Evolutionary conservation across 768 basidiomycete species (phyloP), one percentile per base, ranked within the genome.

Genomic region (Ephemerocybe angulata): DNA sequence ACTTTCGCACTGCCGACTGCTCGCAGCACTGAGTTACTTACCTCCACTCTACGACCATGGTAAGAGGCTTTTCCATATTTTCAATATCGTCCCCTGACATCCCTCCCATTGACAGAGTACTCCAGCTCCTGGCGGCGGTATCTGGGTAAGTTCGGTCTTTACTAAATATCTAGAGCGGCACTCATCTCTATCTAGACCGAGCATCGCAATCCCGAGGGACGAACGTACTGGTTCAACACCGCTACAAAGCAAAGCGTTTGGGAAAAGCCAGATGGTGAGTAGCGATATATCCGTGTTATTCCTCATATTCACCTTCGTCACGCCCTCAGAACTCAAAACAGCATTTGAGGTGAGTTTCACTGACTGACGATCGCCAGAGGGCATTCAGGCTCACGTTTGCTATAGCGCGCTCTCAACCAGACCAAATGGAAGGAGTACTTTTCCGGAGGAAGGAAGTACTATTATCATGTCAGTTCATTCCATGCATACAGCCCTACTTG

Each of bases 391-490:
- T 42, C 27, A 44, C 21, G 4, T 41, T 42, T 42, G 15, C 56
- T 53, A 21, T 62, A 95, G 90, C 84, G 86, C 64, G 93, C 93
- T n/a, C 74, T 98, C 47, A 85, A 81, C 29, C 78, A 92, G 69
- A 97, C 95, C 12, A 83, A 84, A 71, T 98, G 95, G 95, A 97
- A 96, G 66, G 93, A 97, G 69, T 99, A 98, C 67, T 90, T 91
- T 60, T 90, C 91, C 2, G 89, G 90, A 50, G 93, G 92, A 27
- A 74, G 93, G 61, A 93, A 93, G 65, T 94, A 94, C 67, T 94
- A 90, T 68, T 92, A 93, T 60, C 88, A 94, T 67, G 91, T 90
- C 55, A 40, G 82, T 66, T 17, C 15, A 30, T 42, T 38, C 29
- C 46, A 29, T 22, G 17, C 31, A 3, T n/a, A 15, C 43, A 41